Conservation (phyloP, 2,329 filamentous ascomycete genomes). For the Fusarium abutilonis region DNA sequence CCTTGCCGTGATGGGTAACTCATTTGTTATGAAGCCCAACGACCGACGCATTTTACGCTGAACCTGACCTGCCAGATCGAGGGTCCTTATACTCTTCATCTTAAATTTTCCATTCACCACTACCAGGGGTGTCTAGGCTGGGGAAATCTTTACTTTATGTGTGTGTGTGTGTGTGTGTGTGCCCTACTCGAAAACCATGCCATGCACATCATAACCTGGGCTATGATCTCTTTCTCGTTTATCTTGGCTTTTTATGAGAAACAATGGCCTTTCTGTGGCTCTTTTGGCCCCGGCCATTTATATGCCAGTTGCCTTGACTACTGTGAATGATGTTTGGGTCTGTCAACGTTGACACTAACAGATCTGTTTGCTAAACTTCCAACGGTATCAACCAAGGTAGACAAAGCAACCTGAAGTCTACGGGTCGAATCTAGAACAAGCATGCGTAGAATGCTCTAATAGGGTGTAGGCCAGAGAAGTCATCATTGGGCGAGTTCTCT, state of each 20-base stretch:
- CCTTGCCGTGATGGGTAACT: slow-evolving; percentile 41
- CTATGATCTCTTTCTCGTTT: slow-evolving; percentile 2
- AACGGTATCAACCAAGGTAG: slow-evolving; percentile 13
- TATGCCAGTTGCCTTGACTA: slow-evolving; percentile 35
- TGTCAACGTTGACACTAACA: slow-evolving; percentile 13
- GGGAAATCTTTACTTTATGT: slow-evolving; percentile 22
- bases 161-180: too few relatives aligned
- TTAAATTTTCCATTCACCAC: slow-evolving; percentile 17
- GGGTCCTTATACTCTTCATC: slow-evolving; percentile 22
- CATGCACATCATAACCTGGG: slow-evolving; percentile 20
- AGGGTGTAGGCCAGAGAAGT: too few relatives aligned
- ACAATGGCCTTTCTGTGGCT: neutral
- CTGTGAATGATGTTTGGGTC: slow-evolving; percentile 26
- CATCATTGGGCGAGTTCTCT: too few relatives aligned
- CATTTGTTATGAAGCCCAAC: slow-evolving; percentile 38
- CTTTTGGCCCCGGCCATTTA: slow-evolving; percentile 10
- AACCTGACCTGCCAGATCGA: slow-evolving; percentile 31
- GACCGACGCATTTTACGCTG: slow-evolving; percentile 25
- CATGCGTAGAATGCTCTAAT: too few relatives aligned
- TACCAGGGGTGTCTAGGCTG: slow-evolving; percentile 34
- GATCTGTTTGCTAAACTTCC: slow-evolving; percentile 23
- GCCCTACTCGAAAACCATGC: slow-evolving; percentile 22
- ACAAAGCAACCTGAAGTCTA: too few relatives aligned
- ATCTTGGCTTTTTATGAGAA: neutral
- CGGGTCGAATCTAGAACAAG: too few relatives aligned